Conservation (phyloP, 768 basidiomycete species). For the Mycena floridula region DNA sequence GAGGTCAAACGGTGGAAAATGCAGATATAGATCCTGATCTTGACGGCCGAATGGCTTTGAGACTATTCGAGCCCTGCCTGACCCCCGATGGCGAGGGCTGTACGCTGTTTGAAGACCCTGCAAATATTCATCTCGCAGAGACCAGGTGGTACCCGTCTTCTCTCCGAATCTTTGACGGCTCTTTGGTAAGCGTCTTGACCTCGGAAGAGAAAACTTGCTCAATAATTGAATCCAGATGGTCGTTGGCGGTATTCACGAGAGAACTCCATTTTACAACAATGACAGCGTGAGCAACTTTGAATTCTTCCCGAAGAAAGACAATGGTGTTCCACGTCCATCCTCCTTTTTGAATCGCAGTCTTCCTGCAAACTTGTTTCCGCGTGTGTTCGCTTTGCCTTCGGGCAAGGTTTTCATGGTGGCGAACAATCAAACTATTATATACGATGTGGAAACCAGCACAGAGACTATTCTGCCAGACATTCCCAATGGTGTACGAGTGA, state of each 20-base stretch:
- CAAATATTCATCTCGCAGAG: slow-evolving; percentile 41
- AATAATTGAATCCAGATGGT: slow-evolving; percentile 21
- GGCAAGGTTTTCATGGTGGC: slow-evolving; percentile 36
- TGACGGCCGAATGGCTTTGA: slow-evolving; percentile 18
- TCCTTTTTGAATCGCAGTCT: slow-evolving; percentile 45
- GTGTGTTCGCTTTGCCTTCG: slow-evolving; percentile 40
- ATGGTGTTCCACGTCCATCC: slow-evolving; percentile 34
- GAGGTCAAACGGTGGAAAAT: slow-evolving; percentile 42
- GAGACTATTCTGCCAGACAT: slow-evolving; percentile 26
- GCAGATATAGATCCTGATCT: slow-evolving; percentile 22
- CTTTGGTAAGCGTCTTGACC: slow-evolving; percentile 17
- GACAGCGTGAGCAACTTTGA: slow-evolving; percentile 37
- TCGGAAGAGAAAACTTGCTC: slow-evolving; percentile 43
- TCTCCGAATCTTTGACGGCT: slow-evolving; percentile 38
- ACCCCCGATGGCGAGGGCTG: slow-evolving; percentile 16
- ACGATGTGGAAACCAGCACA: slow-evolving; percentile 25
- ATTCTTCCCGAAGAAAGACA: slow-evolving; percentile 43
- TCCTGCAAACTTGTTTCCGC: slow-evolving; percentile 48
- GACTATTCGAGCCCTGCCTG: slow-evolving; percentile 18
- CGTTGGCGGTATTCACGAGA: slow-evolving; percentile 35
- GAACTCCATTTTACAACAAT: slow-evolving; percentile 13
- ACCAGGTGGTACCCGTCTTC: slow-evolving; percentile 53
- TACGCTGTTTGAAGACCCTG: slow-evolving; percentile 35
- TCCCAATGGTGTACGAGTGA: slow-evolving; percentile 40
- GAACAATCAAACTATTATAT: slow-evolving; percentile 29